Conservation (phyloP, 805 yeast species). For the Sporopachydermia quercuum region DNA sequence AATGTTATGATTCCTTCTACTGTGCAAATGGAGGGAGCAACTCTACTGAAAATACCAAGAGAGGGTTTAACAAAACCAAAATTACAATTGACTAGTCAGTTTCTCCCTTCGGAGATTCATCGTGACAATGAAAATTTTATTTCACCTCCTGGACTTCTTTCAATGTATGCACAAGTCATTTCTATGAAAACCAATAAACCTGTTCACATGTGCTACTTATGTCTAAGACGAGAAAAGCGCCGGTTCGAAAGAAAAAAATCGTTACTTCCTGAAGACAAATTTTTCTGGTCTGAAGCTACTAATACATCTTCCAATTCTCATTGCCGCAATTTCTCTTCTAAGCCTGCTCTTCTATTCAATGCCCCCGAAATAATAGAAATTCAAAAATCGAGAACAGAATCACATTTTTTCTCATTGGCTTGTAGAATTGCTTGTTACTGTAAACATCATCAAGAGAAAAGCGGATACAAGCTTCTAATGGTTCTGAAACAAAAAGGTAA, state of each 20-base stretch:
- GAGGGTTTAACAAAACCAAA: neutral
- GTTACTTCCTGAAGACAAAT: neutral
- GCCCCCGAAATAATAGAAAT: neutral
- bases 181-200: neutral
- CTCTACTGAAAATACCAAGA: neutral
- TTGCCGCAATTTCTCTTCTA: neutral
- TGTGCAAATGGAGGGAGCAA: neutral
- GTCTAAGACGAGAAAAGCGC: neutral
- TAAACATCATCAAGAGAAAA: constrained; percentile 63
- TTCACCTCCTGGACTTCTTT: neutral
- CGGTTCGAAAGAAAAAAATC: neutral
- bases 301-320: neutral
- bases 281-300: neutral
- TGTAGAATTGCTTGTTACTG: constrained; percentile 65
- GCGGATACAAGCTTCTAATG: constrained; percentile 56
- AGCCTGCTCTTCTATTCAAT: neutral
- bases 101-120: neutral
- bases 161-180: neutral
- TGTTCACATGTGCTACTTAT: neutral
- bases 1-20: neutral
- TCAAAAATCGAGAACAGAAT: neutral
- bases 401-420: neutral
- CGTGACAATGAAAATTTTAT: neutral
- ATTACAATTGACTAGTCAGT: neutral
- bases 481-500: constrained; percentile 35